Evolutionary conservation across 2,329 filamentous ascomycete species (phyloP).

Genomic region (Escovopsis sp.): DNA sequence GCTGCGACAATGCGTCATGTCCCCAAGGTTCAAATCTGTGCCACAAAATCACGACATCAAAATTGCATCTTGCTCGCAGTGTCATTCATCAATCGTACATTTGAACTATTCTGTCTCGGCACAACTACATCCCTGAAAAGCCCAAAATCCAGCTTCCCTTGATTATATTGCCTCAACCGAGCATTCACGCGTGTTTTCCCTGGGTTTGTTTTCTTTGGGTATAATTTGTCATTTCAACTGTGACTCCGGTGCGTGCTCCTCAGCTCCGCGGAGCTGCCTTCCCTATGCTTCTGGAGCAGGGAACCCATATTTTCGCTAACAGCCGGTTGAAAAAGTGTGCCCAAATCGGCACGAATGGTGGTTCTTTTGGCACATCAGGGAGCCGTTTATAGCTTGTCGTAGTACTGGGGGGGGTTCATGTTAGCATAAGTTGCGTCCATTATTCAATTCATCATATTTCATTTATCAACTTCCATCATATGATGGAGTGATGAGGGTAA

Average conservation of each 20-base stretch:
- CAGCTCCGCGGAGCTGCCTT: conserved; percentile 5
- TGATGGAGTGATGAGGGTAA: background rate
- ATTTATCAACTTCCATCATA: no score
- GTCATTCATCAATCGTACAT: conserved; percentile 18
- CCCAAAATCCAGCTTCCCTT: conserved; percentile 21
- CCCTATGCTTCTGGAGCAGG: conserved; percentile 15
- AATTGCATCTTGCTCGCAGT: background rate
- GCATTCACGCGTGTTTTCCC: conserved; percentile 15
- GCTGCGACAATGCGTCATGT: no score
- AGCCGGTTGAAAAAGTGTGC: conserved; percentile 27
- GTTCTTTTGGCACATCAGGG: conserved; percentile 30
- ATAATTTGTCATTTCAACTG: conserved; percentile 17
- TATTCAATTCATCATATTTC: background rate
- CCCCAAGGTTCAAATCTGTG: no score
- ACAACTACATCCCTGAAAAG: conserved; percentile 28
- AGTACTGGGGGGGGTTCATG: conserved; percentile 49
- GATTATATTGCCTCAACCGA: conserved; percentile 23
- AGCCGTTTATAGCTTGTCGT: conserved; percentile 86
- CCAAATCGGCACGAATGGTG: conserved; percentile 28
- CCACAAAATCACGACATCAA: background rate
- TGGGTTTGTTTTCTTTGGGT: conserved; percentile 18
- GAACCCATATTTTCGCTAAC: conserved; percentile 17
- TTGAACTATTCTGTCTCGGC: conserved; percentile 17
- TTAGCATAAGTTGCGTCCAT: conserved; percentile 9
- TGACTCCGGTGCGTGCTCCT: conserved; percentile 7